A percentile compares a stretch with the other conserved stretches of the same genome.
Conservation (phyloP, 495 filamentous ascomycete species). For the Pseudomonodictys pantanalensis region DNA sequence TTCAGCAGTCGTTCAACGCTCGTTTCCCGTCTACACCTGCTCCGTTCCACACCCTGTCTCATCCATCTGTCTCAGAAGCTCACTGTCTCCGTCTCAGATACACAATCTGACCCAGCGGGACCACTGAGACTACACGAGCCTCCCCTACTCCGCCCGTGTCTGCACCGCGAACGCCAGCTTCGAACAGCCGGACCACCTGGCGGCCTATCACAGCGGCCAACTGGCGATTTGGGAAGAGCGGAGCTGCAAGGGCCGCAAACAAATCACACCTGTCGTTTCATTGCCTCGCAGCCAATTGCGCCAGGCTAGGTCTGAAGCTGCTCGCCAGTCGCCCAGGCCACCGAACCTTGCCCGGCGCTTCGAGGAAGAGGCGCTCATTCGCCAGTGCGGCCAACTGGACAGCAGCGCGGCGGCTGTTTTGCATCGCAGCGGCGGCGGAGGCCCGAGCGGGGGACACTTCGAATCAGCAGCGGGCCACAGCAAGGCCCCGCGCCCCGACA, state of each 20-base stretch:
- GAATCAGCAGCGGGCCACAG: constrained; percentile 2
- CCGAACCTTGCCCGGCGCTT: constrained; percentile 8
- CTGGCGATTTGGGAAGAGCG: not conserved
- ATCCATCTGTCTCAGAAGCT: constrained; percentile 26
- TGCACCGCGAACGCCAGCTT: constrained; percentile 1
- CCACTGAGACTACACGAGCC: not conserved
- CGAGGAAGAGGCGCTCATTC: constrained; percentile 11
- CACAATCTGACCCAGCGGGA: constrained; percentile 5
- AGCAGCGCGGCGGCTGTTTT: constrained; percentile 29
- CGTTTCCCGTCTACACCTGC: not conserved
- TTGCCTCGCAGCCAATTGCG: constrained; percentile 23
- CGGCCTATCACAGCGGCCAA: constrained; percentile 3
- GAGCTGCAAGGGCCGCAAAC: constrained; percentile 32
- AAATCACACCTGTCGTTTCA: constrained; percentile 33
- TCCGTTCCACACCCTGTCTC: not conserved
- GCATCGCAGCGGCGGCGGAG: constrained; percentile 13
- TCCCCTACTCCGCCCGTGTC: no score
- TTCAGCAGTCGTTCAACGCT: constrained; percentile 7
- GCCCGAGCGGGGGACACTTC: no score
- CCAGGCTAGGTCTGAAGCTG: not conserved
- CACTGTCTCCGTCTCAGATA: constrained; percentile 1
- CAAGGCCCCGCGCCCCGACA: not conserved
- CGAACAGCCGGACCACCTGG: not conserved
- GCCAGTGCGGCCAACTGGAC: not conserved
- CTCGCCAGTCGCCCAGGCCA: not conserved